A percentile compares a stretch with the other conserved stretches of the same genome.
phyloP scores from a whole-genome alignment of 2,329 filamentous ascomycete species.

The Alternaria rosae region DNA sequence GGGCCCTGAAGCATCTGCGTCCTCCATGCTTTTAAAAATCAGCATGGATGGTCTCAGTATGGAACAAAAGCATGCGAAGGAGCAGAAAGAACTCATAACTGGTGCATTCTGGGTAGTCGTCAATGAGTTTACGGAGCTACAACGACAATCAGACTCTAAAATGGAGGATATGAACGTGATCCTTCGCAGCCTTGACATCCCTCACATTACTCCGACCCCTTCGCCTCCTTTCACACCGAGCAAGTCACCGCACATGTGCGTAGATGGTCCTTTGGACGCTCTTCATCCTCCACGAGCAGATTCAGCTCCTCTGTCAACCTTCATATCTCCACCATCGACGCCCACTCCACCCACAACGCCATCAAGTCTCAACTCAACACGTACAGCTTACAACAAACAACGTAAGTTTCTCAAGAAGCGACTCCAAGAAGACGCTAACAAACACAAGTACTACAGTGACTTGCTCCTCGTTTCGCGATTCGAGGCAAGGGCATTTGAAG shows the following conservation, averaged over 20 bases:
- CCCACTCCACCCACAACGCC: rapidly evolving
- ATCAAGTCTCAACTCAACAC: not conserved
- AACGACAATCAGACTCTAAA: not conserved
- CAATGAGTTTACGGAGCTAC: not conserved
- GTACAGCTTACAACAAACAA: not conserved
- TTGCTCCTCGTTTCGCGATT: not conserved
- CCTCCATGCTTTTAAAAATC: not conserved
- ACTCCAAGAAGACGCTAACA: not conserved
- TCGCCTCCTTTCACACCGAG: not conserved
- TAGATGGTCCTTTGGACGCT: not conserved
- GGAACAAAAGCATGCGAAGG: not conserved
- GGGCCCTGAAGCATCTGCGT: constrained; percentile 1
- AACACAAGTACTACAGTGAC: not conserved
- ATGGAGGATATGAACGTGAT: not conserved
- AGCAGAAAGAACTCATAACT: constrained; percentile 5
- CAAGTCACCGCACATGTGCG: not conserved
- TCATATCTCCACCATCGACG: not conserved
- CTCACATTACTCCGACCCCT: not conserved
- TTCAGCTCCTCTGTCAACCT: too few relatives aligned
- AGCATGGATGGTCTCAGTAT: not conserved
- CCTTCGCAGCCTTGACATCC: not conserved
- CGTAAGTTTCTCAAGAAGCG: not conserved
- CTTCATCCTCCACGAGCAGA: not conserved
- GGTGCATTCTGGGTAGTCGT: constrained; percentile 19
- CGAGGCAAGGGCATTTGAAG: not conserved